phyloP scores from a whole-genome alignment of 75 land plant genomes.

The Sequoia sempervirens region DNA sequence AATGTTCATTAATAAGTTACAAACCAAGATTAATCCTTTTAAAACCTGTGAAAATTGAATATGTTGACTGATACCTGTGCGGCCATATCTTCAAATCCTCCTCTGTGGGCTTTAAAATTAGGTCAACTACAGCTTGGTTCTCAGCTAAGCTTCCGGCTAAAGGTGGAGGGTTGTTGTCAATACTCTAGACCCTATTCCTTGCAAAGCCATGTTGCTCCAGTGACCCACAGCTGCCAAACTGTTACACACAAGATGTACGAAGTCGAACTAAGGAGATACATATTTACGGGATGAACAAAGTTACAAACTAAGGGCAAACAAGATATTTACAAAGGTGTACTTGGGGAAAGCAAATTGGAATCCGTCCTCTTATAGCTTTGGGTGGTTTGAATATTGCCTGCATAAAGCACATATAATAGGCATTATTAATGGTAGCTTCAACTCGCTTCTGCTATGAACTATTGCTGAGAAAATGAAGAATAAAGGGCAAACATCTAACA shows the following conservation, averaged over 20 bases:
- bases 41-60: not conserved
- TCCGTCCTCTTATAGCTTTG: constrained; percentile 78
- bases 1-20: not conserved
- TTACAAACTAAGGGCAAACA: not conserved
- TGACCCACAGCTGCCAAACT: constrained; percentile 65
- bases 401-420: constrained; percentile 11
- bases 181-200: constrained; percentile 68
- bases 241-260: constrained; percentile 12
- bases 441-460: not conserved
- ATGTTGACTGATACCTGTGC: constrained; percentile 36
- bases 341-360: constrained; percentile 85
- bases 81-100: constrained; percentile 77
- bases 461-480: not conserved
- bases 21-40: not conserved
- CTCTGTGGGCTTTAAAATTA: constrained; percentile 66
- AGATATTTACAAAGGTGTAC: constrained; percentile 22
- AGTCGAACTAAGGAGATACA: not conserved
- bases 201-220: constrained; percentile 88
- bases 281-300: not conserved
- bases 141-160: constrained; percentile 21
- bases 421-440: not conserved
- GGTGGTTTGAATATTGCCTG: constrained; percentile 78
- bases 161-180: constrained; percentile 72
- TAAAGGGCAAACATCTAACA: not conserved
- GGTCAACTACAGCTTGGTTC: constrained; percentile 50